Evolutionary conservation across 2,329 filamentous ascomycete genomes (phyloP).

Genomic region (Tolypocladium ophioglossoides): DNA sequence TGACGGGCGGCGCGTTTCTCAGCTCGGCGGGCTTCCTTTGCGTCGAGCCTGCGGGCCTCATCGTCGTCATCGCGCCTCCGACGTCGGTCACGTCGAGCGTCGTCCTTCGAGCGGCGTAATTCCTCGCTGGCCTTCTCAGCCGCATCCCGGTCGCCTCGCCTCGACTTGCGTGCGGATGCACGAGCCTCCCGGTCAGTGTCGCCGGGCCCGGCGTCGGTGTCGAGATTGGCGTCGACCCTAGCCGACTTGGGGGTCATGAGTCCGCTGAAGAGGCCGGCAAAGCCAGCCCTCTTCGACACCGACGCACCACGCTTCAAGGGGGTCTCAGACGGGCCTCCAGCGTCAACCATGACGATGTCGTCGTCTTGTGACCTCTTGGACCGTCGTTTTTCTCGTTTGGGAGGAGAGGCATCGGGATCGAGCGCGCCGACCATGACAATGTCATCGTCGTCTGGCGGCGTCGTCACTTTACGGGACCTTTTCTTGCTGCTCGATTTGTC

Average conservation of each 20-base stretch:
- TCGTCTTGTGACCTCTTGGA: constrained; percentile 25
- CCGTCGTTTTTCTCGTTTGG: constrained; percentile 23
- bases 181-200: constrained; percentile 52
- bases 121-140: constrained; percentile 34
- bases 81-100: constrained; percentile 43
- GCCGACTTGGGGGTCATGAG: constrained; percentile 36
- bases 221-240: constrained; percentile 36
- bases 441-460: constrained; percentile 35
- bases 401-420: constrained; percentile 23
- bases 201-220: constrained; percentile 35
- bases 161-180: constrained; percentile 50
- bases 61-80: constrained; percentile 46
- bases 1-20: constrained; percentile 39
- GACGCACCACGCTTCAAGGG: constrained; percentile 23
- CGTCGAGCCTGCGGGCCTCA: constrained; percentile 40
- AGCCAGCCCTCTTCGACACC: constrained; percentile 39
- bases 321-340: constrained; percentile 18
- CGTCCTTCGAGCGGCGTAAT: constrained; percentile 44
- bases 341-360: constrained; percentile 27
- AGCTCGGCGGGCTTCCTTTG: constrained; percentile 47
- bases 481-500: constrained; percentile 29
- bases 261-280: constrained; percentile 53
- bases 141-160: constrained; percentile 39
- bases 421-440: constrained; percentile 34
- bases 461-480: constrained; percentile 34